Conservation (phyloP, 169 alveolate species). For the Eimeria praecox region DNA sequence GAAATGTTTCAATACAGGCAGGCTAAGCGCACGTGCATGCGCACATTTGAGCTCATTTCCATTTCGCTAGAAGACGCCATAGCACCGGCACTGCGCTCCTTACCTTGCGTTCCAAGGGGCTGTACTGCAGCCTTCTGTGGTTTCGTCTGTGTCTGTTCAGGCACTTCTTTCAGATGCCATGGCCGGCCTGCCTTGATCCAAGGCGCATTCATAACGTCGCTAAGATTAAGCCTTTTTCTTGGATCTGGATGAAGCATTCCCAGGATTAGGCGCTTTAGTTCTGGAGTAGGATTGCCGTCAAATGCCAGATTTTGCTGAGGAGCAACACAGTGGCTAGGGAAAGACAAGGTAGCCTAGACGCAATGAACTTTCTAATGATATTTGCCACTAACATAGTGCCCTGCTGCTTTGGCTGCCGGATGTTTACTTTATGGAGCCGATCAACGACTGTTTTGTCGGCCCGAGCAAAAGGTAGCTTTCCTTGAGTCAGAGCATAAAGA, state of each 20-base stretch:
- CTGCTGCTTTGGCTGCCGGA: neutral
- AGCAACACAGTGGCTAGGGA: neutral
- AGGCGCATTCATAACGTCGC: conserved; percentile 78
- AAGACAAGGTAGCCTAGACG: neutral
- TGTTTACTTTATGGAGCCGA: conserved; percentile 48
- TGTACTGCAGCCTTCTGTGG: neutral
- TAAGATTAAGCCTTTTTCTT: conserved; percentile 62
- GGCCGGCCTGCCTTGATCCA: conserved; percentile 73
- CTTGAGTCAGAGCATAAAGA: conserved; percentile 80
- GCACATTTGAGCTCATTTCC: neutral
- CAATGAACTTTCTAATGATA: neutral
- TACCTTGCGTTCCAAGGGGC: neutral
- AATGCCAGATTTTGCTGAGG: conserved; percentile 61
- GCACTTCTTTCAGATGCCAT: conserved; percentile 20
- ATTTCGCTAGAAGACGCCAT: neutral
- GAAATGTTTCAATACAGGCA: neutral
- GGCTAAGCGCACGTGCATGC: neutral
- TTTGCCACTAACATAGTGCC: neutral
- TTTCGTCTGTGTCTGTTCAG: conserved; percentile 1
- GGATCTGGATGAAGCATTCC: conserved; percentile 81
- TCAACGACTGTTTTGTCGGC: conserved; percentile 74
- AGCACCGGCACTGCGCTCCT: neutral
- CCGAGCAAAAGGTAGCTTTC: conserved; percentile 68
- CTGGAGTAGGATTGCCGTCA: conserved; percentile 59
- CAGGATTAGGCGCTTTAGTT: conserved; percentile 45